phyloP scores from a whole-genome alignment of 2,329 filamentous ascomycete genomes.

The Thelonectria blattea region DNA sequence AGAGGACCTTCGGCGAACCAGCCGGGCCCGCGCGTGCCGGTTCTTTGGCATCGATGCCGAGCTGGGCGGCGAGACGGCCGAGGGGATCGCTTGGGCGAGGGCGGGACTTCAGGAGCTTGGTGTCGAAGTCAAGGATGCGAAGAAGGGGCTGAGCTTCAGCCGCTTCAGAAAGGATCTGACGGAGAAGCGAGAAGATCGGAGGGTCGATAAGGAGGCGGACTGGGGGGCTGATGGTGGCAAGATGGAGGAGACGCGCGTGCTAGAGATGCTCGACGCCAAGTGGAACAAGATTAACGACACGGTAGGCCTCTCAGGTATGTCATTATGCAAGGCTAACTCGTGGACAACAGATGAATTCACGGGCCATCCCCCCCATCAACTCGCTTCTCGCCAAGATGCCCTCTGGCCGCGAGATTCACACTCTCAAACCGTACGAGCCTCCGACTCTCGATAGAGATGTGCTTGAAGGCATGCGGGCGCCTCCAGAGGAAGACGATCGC shows the following conservation, averaged over 20 bases:
- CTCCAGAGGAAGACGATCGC: constrained; percentile 44
- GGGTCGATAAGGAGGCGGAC: constrained; percentile 72
- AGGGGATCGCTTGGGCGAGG: constrained; percentile 84
- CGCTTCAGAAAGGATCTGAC: constrained; percentile 75
- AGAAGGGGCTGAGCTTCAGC: constrained; percentile 63
- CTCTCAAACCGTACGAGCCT: constrained; percentile 69
- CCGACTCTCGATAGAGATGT: constrained; percentile 69
- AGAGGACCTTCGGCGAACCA: constrained; percentile 74
- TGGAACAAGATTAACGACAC: constrained; percentile 95
- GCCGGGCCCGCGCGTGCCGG: constrained; percentile 83
- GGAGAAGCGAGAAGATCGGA: constrained; percentile 80
- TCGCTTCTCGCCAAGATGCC: constrained; percentile 81
- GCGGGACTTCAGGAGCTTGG: constrained; percentile 80
- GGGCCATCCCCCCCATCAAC: constrained; percentile 73
- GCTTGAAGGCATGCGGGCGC: constrained; percentile 64
- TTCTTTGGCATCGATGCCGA: constrained; percentile 94
- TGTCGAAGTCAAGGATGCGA: constrained; percentile 58
- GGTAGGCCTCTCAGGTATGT: constrained; percentile 53
- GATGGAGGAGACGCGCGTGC: constrained; percentile 81
- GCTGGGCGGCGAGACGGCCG: constrained; percentile 78
- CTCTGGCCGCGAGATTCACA: constrained; percentile 85
- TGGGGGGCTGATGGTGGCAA: constrained; percentile 88
- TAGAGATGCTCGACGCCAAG: constrained; percentile 86
- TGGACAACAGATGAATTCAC: constrained; percentile 72
- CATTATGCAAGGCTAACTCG: constrained; percentile 13